Percentiles rank a stretch among this genome's conserved stretches.
phyloP scores from a whole-genome alignment of 805 yeast genomes.

The Myxozyma nipponensis region DNA sequence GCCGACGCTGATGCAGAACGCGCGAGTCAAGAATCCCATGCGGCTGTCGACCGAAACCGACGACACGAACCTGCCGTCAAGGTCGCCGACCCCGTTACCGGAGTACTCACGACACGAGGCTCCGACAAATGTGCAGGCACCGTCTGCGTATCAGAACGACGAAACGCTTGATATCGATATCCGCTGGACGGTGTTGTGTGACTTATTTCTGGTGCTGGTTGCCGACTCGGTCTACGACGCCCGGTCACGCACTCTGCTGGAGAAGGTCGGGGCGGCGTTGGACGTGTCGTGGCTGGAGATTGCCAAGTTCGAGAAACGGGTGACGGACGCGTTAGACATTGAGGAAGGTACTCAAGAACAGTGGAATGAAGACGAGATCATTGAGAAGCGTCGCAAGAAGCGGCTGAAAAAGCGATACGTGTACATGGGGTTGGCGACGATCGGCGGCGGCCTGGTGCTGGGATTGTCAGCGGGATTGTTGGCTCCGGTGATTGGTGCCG shows the following conservation, averaged over 20 bases:
- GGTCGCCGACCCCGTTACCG: conserved; percentile 10
- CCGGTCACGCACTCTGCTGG: conserved; percentile 75
- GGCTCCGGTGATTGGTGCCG: conserved; percentile 98
- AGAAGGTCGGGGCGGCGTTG: conserved; percentile 61
- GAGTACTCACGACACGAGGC: conserved; percentile 15
- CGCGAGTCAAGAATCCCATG: conserved; percentile 51
- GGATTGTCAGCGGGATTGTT: conserved; percentile 93
- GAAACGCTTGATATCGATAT: conserved; percentile 59
- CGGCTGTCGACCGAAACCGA: conserved; percentile 15
- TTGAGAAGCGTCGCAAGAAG: conserved; percentile 66
- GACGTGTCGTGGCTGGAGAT: conserved; percentile 64
- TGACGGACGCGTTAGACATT: conserved; percentile 85
- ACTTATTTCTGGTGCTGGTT: conserved; percentile 71
- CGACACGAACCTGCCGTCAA: background rate
- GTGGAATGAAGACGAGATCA: conserved; percentile 62
- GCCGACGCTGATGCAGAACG: conserved; percentile 52
- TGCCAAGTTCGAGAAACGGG: conserved; percentile 81
- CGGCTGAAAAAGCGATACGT: conserved; percentile 65
- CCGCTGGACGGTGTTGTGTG: conserved; percentile 93
- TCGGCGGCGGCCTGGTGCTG: conserved; percentile 91
- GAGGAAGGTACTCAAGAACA: conserved; percentile 76
- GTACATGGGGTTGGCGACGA: conserved; percentile 89
- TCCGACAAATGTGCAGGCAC: conserved; percentile 7
- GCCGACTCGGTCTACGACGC: conserved; percentile 87
- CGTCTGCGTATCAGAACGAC: conserved; percentile 26